Conservation (phyloP, 2,329 filamentous ascomycete genomes). For the Botryotinia calthae region DNA sequence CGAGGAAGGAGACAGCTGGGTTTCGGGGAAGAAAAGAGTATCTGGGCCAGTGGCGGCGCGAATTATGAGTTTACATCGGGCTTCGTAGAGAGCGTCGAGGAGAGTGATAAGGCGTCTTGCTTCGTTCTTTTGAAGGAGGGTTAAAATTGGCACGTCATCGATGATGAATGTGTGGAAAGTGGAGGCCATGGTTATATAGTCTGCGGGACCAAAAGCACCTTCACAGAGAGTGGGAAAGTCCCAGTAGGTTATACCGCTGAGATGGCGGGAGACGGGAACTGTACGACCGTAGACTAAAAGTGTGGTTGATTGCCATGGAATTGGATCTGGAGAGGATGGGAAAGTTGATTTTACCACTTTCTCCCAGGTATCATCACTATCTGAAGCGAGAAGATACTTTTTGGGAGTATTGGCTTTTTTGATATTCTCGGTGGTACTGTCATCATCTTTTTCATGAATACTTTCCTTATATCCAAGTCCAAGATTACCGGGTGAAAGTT, state of each 20-base stretch:
- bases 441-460: not conserved
- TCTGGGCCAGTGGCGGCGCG: slow-evolving; percentile 67
- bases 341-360: slow-evolving; percentile 28
- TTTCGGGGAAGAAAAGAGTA: slow-evolving; percentile 73
- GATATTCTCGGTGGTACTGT: slow-evolving; percentile 17
- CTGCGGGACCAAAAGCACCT: slow-evolving; percentile 67
- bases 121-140: slow-evolving; percentile 71
- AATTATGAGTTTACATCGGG: slow-evolving; percentile 72
- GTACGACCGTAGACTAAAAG: slow-evolving; percentile 62
- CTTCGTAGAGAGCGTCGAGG: slow-evolving; percentile 77
- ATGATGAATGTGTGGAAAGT: slow-evolving; percentile 77
- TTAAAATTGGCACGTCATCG: slow-evolving; percentile 66
- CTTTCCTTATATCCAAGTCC: slow-evolving; percentile 17
- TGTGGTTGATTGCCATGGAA: slow-evolving; percentile 46
- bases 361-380: slow-evolving; percentile 32
- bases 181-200: slow-evolving; percentile 79
- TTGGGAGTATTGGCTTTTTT: slow-evolving; percentile 28
- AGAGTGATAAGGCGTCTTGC: slow-evolving; percentile 77
- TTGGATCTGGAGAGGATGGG: slow-evolving; percentile 27
- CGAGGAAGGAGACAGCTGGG: slow-evolving; percentile 22
- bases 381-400: slow-evolving; percentile 33
- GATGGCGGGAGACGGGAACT: slow-evolving; percentile 57
- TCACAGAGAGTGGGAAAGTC: slow-evolving; percentile 67
- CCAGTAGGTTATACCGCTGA: slow-evolving; percentile 60
- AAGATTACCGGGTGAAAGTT: slow-evolving; percentile 14